phyloP scores from a whole-genome alignment of 768 basidiomycete species.

The Collybiopsis confluens region DNA sequence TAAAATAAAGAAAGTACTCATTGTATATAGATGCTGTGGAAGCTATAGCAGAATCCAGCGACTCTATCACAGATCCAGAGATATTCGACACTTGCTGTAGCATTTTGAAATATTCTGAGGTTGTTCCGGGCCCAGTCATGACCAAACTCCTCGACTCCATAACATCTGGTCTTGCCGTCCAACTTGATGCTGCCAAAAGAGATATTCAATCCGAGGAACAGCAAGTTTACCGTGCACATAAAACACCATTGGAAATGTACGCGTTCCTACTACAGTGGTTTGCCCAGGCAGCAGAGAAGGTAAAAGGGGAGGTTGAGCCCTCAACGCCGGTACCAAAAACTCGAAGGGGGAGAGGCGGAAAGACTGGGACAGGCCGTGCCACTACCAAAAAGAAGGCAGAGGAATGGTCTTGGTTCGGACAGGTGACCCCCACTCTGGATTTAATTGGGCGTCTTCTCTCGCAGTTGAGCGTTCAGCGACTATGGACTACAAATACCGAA shows the following conservation, averaged over 20 bases:
- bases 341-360: slow-evolving; percentile 59
- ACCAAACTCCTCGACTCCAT: slow-evolving; percentile 87
- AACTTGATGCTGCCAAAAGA: slow-evolving; percentile 66
- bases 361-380: slow-evolving; percentile 30
- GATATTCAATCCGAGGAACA: slow-evolving; percentile 71
- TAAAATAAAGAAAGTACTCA: neutral
- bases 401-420: slow-evolving; percentile 74
- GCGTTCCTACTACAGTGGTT: slow-evolving; percentile 94
- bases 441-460: slow-evolving; percentile 71
- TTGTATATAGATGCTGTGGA: slow-evolving; percentile 65
- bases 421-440: slow-evolving; percentile 65
- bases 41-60: slow-evolving; percentile 70
- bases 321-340: slow-evolving; percentile 42
- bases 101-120: slow-evolving; percentile 70
- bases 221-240: slow-evolving; percentile 58
- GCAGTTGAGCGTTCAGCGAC: slow-evolving; percentile 58
- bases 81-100: slow-evolving; percentile 82
- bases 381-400: slow-evolving; percentile 40
- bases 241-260: slow-evolving; percentile 81
- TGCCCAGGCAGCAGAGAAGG: slow-evolving; percentile 73
- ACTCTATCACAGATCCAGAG: slow-evolving; percentile 60
- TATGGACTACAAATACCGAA: slow-evolving; percentile 89
- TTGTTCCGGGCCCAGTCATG: slow-evolving; percentile 62
- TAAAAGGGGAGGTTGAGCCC: slow-evolving; percentile 50
- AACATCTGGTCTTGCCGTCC: slow-evolving; percentile 65